phyloP scores from a whole-genome alignment of 169 alveolate species.

The Eimeria acervulina region DNA sequence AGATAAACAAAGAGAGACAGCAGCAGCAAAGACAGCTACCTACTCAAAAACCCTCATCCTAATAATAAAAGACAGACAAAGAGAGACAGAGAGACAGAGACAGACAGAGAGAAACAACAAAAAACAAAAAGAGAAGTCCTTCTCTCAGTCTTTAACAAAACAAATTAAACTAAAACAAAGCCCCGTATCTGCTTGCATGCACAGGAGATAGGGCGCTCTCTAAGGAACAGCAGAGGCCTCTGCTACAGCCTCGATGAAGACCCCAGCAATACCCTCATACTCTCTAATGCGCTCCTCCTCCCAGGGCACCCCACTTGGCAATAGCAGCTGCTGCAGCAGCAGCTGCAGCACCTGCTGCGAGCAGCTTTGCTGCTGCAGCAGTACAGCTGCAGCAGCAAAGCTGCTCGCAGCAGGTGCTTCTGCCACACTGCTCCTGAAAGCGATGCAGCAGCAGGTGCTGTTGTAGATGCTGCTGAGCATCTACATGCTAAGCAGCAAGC shows the following conservation, averaged over 20 bases:
- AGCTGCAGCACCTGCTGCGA: neutral
- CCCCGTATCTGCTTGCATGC: neutral
- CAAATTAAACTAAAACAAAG: neutral
- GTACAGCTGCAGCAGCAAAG: neutral
- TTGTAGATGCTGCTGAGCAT: too few relatives aligned
- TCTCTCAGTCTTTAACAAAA: too few relatives aligned
- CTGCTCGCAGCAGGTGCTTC: too few relatives aligned
- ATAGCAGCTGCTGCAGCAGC: neutral
- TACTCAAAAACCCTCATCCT: too few relatives aligned
- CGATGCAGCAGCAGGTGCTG: too few relatives aligned
- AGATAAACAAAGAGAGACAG: too few relatives aligned
- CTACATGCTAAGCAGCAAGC: neutral
- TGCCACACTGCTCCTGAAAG: too few relatives aligned
- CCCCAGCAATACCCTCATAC: neutral
- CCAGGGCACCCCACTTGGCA: slow-evolving; percentile 64
- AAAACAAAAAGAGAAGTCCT: too few relatives aligned
- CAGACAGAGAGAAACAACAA: too few relatives aligned
- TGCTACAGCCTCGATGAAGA: slow-evolving; percentile 38
- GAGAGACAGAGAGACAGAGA: too few relatives aligned
- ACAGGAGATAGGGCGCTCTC: slow-evolving; percentile 44
- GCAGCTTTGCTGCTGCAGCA: neutral
- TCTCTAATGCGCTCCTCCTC: slow-evolving; percentile 4
- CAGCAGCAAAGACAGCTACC: too few relatives aligned
- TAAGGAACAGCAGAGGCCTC: slow-evolving; percentile 45
- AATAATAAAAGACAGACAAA: too few relatives aligned